Evolutionary conservation across 2,329 filamentous ascomycete genomes (phyloP).

Genomic region (Fusarium sp.): DNA sequence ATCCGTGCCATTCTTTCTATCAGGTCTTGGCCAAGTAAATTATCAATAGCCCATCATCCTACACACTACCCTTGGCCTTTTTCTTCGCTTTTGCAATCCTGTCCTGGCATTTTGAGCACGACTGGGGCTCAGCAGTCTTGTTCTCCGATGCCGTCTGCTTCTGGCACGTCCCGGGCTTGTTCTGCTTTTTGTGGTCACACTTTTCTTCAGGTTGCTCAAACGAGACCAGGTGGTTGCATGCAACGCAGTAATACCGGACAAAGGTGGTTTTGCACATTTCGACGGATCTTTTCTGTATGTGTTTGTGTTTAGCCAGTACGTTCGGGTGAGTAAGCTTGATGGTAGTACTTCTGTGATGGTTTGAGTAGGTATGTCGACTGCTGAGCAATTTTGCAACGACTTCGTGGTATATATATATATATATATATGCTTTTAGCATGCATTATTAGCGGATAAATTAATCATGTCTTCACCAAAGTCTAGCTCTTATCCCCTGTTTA

Average conservation of each 20-base stretch:
- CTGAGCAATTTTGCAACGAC: too few relatives aligned
- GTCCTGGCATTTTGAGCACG: not conserved
- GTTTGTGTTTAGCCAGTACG: not conserved
- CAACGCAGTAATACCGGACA: not conserved
- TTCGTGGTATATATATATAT: too few relatives aligned
- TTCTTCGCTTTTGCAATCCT: not conserved
- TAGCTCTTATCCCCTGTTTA: too few relatives aligned
- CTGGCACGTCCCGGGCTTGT: not conserved
- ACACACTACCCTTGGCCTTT: not conserved
- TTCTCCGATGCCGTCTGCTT: not conserved
- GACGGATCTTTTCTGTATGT: fast-evolving
- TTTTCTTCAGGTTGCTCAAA: not conserved
- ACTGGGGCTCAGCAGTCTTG: not conserved
- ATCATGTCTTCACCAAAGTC: too few relatives aligned
- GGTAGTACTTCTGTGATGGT: not conserved
- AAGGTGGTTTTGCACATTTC: not conserved
- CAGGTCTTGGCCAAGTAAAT: too few relatives aligned
- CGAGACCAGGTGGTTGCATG: not conserved
- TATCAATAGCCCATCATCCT: not conserved
- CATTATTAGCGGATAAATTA: too few relatives aligned
- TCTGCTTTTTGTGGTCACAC: not conserved
- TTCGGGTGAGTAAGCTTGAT: not conserved
- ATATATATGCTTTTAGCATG: too few relatives aligned
- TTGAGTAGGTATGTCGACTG: too few relatives aligned
- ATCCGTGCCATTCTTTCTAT: too few relatives aligned